Evolutionary conservation across 768 basidiomycete species (phyloP).

Genomic region (Cyclocybe aegerita): DNA sequence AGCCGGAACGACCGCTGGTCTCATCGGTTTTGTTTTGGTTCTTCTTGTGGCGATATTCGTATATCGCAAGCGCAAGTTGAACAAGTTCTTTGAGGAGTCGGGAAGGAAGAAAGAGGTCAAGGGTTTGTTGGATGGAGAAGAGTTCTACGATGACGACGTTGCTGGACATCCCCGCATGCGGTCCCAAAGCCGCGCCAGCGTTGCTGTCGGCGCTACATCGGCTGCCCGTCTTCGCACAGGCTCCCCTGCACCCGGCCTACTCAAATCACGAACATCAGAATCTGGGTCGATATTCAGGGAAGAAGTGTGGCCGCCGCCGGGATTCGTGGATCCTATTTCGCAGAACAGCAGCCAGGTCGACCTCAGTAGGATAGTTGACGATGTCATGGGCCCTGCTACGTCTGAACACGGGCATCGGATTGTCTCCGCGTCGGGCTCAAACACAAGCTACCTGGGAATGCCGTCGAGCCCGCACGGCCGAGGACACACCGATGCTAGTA

Average conservation of each 20-base stretch:
- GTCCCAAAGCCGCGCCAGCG: constrained; percentile 2
- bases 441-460: not conserved
- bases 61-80: constrained; percentile 35
- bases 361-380: constrained; percentile 41
- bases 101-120: constrained; percentile 20
- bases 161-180: constrained; percentile 1
- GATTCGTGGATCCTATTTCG: constrained; percentile 40
- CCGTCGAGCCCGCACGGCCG: constrained; percentile 7
- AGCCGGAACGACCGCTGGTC: constrained; percentile 39
- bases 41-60: constrained; percentile 35
- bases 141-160: constrained; percentile 33
- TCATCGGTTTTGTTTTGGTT: constrained; percentile 33
- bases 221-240: constrained; percentile 2
- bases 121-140: constrained; percentile 34
- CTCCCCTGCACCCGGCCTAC: constrained; percentile 34
- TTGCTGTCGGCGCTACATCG: not conserved
- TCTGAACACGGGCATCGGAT: not conserved
- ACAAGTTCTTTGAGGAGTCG: constrained; percentile 24
- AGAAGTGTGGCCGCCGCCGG: constrained; percentile 44
- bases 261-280: constrained; percentile 40
- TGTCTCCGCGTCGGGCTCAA: not conserved
- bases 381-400: constrained; percentile 45
- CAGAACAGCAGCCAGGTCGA: constrained; percentile 31
- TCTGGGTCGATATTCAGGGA: constrained; percentile 48
- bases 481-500: constrained; percentile 6